Percentiles rank a stretch among this genome's conserved stretches.
These are phyloP conservation scores for Skeletonema marinoi DNA, from an alignment of 108 stramenopile species.

Conservation along the genomic window DNA sequence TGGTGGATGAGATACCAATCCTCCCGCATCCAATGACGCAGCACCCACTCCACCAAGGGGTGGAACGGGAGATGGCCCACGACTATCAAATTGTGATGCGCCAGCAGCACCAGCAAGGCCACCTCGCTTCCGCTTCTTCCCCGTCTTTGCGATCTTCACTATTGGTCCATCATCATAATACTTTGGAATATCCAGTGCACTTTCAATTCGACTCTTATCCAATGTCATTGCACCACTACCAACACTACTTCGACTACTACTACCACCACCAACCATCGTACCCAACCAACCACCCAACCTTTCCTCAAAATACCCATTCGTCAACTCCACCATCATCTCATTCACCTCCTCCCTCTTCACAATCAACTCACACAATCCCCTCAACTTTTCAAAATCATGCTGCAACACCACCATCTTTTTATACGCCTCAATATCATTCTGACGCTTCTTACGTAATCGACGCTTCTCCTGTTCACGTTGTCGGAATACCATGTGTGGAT, in stretches of 20 bases:
- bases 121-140: constrained; percentile 42
- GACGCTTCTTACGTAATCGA: constrained; percentile 90
- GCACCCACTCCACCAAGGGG: not conserved
- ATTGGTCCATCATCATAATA: constrained; percentile 62
- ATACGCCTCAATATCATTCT: constrained; percentile 93
- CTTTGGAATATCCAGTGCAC: constrained; percentile 52
- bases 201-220: constrained; percentile 36
- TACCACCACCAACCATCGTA: constrained; percentile 60
- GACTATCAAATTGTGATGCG: not conserved
- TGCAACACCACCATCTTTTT: constrained; percentile 84
- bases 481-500: constrained; percentile 95
- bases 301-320: constrained; percentile 72
- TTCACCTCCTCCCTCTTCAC: constrained; percentile 72
- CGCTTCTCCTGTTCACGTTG: constrained; percentile 96
- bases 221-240: constrained; percentile 4
- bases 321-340: constrained; percentile 51
- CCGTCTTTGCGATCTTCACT: constrained; percentile 15
- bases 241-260: constrained; percentile 20
- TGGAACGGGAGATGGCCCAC: constrained; percentile 20
- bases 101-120: not conserved
- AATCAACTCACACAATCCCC: constrained; percentile 62
- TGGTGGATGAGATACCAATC: not conserved
- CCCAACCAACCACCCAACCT: constrained; percentile 64
- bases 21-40: not conserved
- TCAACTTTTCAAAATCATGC: constrained; percentile 80